Evolutionary conservation across 2,329 filamentous ascomycete genomes (phyloP), one percentile per base, ranked within the genome.

Genomic region (Hymenoscyphus albidus): DNA sequence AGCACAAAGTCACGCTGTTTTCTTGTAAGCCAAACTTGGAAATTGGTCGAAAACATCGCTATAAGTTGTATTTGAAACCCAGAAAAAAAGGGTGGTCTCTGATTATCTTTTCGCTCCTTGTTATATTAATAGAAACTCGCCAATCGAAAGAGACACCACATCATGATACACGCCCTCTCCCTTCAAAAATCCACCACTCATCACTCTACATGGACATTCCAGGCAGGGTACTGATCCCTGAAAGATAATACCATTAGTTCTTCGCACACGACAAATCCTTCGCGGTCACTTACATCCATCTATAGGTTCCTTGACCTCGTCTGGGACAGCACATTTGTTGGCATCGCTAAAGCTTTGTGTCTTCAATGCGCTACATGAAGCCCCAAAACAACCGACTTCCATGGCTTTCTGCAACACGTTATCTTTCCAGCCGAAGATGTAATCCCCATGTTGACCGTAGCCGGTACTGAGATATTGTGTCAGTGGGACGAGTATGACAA

Each of bases 371-470:
- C 76, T 69, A 72, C 81, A 80, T 5, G 61, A 61, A 77, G 82
- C 79, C 56, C 80, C 77, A 71, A 80, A 80, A 76, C 80, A 81
- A 67, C 68, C 70, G 68, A 76, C 77, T 72, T 80, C 78, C 79
- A 81, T 80, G 70, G 79, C 79, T 73, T 76, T 79, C 72, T 83
- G 81, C 54, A 83, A 78, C 5, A 77, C 74, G 71, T 81, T 75
- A 66, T 76, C 79, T 71, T 82, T 78, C 80, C 80, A 82, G 67
- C 80, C 80, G 68, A 82, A 82, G 66, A 82, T 72, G 71, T 83
- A 83, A 72, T 83, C 81, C 31, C 80, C 81, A 71, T 83, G 80
- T 14, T 80, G 80, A 9, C 80, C 80, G 16, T 80, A 76, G 44
- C 80, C 81, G 51, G 77, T 78, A 13, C 65, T 66, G 16, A 16